Evolutionary conservation across 2,329 filamentous ascomycete genomes (phyloP), one percentile per base, ranked within the genome.

Genomic region (Trichophyton mentagrophytes): DNA sequence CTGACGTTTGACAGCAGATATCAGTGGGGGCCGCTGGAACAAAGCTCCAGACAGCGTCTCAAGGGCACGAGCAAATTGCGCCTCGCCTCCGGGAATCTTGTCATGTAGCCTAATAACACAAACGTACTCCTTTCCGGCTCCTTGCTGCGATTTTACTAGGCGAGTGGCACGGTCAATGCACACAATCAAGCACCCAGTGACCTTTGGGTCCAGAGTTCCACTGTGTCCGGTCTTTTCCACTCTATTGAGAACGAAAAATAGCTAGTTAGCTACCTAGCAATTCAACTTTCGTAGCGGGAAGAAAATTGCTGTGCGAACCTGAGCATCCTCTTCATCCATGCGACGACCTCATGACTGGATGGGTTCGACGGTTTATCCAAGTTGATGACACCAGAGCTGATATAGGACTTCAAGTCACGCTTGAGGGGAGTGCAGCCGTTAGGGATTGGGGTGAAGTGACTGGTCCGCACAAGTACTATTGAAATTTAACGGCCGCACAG

Each of bases 111-210:
- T 85, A 70, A 97, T 90, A 63, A 99, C 90, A 70, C 88, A 91
- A 60, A 97, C 91, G 74, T 99, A 99, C 80, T 99, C 93, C 81
- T 99, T 99, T 82, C 93, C 93, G 64, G 93, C 93, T 71, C 92
- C 91, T 78, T 99, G 93, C 78, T 99, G 93, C 59, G 91, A 96
- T 82, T 99, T 99, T 75, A 99, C 93, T 62, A 99, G 85, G 71
- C 93, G 88, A 66, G 93, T 99, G 60, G 93, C 93, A 71, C 93
- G 90, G 78, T 97, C 93, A 73, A 97, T 89, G 77, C 89, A 95
- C 72, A 95, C 89, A 72, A 95, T 96, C 73, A 96, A 79, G 77
- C 90, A 96, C 69, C 91, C 91, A 57, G 91, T 99, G 71, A 99
- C 93, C 79, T 96, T 97, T 72, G 92, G 92, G 74, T 99, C 93